Evolutionary conservation across 2,329 filamentous ascomycete genomes (phyloP).

Genomic region (Alternaria gansuensis): DNA sequence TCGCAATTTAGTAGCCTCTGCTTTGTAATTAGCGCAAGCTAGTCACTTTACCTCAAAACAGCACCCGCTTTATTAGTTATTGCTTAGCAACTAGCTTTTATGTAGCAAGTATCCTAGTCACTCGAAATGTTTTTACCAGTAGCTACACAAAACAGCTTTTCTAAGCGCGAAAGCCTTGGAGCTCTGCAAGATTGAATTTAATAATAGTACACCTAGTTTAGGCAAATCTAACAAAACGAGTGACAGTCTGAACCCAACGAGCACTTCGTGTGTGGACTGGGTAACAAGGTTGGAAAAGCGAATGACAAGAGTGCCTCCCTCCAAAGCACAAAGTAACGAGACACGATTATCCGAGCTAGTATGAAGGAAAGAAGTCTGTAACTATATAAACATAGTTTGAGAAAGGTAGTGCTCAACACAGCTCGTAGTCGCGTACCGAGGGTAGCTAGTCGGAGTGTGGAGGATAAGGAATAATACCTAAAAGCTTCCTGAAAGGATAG

Average conservation of each 20-base stretch:
- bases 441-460: neutral
- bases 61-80: no score
- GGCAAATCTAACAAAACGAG: constrained; percentile 5
- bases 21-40: no score
- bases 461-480: constrained; percentile 1
- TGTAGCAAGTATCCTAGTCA: no score
- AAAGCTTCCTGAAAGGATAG: constrained; percentile 10
- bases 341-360: neutral
- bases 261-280: constrained; percentile 22
- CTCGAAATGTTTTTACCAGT: no score
- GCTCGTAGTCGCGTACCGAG: neutral
- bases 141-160: no score
- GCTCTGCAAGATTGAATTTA: neutral
- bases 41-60: no score
- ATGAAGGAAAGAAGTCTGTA: neutral
- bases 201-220: constrained; percentile 5
- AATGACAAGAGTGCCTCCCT: neutral
- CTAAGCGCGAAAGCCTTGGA: no score
- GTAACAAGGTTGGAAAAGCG: constrained; percentile 11
- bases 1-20: no score
- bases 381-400: constrained; percentile 13
- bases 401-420: neutral
- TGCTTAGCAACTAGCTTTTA: no score
- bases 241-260: constrained; percentile 15
- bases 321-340: neutral